Evolutionary conservation across 768 basidiomycete genomes (phyloP), one percentile per base, ranked within the genome.

Genomic region (Mycena pura): DNA sequence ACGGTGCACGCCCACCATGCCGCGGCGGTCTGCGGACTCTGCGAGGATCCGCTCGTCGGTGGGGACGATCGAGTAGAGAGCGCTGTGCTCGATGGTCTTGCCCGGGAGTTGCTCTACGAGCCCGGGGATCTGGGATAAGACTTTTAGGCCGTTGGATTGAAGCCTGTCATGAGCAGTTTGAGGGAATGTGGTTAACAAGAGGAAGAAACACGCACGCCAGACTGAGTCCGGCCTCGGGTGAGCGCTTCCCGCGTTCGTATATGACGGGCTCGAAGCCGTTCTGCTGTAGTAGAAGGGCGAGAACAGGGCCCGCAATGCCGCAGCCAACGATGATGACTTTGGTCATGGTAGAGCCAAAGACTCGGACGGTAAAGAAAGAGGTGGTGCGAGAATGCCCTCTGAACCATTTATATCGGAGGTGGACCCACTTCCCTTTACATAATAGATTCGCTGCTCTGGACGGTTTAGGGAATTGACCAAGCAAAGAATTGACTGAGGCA

Each of bases 221-320:
- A 54, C 75, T 74, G 21, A 77, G 66, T n/a, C 76, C 76, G 47
- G 65, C 67, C 9, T 70, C 67, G 17, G 29, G 57, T 29, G 32
- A 65, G 22, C 21, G 52, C 40, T 6, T 57, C 43, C 39, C 68
- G 34, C 64, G 73, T 44, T 80, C 78, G 59, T 77, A 80, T 0
- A 79, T 60, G 44, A 78, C 66, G 10, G 77, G 76, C 3, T 73
- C 65, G 57, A 76, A 80, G 14, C 78, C 78, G 53, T 76, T 74
- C 22, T 67, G 64, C 52, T 75, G 78, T 27, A 80, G 70, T 13
- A 77, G 69, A 24, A 76, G 68, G 1, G 76, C 77, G 32, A 80
- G 73, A 3, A 78, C 73, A 15, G 78, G 76, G 13, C 79, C 79
- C 11, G 76, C 78, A 34, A 79, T 73, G 4, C 79, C 79, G 19